Conservation (phyloP, 2,329 filamentous ascomycete species). For the Colletotrichum agaves region DNA sequence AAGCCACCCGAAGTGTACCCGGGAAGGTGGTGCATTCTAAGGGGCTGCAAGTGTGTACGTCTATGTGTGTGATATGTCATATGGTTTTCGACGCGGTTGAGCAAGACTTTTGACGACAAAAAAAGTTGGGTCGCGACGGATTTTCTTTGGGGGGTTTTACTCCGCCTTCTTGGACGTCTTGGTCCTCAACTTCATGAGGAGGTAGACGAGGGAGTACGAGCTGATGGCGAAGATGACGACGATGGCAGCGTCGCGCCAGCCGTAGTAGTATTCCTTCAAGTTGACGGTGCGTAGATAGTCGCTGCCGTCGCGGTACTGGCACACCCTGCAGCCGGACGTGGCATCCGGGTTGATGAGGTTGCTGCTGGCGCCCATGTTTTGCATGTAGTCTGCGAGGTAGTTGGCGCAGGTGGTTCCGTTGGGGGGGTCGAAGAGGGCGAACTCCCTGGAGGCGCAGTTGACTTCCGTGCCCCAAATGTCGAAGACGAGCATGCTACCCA, state of each 20-base stretch:
- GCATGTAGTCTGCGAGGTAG: conserved; percentile 66
- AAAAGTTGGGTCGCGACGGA: too few species aligned
- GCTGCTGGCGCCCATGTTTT: conserved; percentile 55
- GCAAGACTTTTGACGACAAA: background rate
- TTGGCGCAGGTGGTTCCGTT: conserved; percentile 64
- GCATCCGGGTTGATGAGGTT: conserved; percentile 71
- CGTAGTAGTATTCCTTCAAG: conserved; percentile 68
- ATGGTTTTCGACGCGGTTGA: too few species aligned
- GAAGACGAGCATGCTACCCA: conserved; percentile 66
- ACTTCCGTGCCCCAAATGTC: conserved; percentile 59
- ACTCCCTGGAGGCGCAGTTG: conserved; percentile 58
- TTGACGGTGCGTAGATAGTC: conserved; percentile 72
- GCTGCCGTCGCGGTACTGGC: conserved; percentile 65
- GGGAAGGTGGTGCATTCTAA: background rate
- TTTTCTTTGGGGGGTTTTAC: conserved; percentile 41
- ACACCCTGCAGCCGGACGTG: conserved; percentile 66
- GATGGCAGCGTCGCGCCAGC: conserved; percentile 74
- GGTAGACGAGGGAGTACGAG: conserved; percentile 60
- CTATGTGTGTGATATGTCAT: background rate
- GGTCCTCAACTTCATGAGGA: conserved; percentile 60
- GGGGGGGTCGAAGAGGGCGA: conserved; percentile 62
- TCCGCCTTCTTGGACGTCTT: conserved; percentile 60
- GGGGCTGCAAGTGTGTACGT: background rate
- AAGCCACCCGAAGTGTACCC: background rate
- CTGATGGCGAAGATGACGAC: conserved; percentile 65